Percentiles rank a stretch among this genome's conserved stretches.
Evolutionary conservation across 73 alveolate genomes (phyloP).

Genomic region (Uronychia setigera): DNA sequence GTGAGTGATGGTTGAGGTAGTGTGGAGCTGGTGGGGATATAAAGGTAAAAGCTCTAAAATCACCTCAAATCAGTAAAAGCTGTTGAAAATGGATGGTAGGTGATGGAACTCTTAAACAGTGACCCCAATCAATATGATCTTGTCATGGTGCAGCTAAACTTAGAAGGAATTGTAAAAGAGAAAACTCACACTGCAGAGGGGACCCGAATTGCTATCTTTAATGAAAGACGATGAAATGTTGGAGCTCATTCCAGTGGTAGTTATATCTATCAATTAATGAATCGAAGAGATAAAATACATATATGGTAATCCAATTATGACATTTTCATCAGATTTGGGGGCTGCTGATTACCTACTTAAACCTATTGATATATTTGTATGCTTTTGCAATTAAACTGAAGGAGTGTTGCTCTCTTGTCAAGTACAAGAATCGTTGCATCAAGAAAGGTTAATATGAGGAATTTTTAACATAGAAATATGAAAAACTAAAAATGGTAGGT

Average conservation of each 20-base stretch:
- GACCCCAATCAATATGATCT: too few species aligned
- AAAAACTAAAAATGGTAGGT: background rate
- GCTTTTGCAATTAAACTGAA: background rate
- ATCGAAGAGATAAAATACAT: slow-evolving; percentile 69
- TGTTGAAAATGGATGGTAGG: too few species aligned
- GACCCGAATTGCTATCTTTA: slow-evolving; percentile 75
- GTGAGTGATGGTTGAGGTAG: too few species aligned
- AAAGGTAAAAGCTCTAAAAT: too few species aligned
- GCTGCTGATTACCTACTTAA: slow-evolving; percentile 86
- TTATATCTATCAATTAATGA: slow-evolving; percentile 81
- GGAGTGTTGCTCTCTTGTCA: slow-evolving; percentile 44
- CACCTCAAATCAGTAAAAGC: too few species aligned
- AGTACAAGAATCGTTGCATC: slow-evolving; percentile 3
- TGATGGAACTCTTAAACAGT: too few species aligned
- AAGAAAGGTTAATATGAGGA: background rate
- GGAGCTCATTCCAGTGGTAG: slow-evolving; percentile 77
- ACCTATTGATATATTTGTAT: slow-evolving; percentile 67
- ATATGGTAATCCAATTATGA: slow-evolving; percentile 4
- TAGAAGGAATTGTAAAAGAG: too few species aligned
- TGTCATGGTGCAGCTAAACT: too few species aligned
- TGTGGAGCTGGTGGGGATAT: too few species aligned
- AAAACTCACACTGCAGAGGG: slow-evolving; percentile 60
- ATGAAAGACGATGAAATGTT: slow-evolving; percentile 76
- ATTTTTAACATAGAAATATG: background rate
- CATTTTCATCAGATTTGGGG: slow-evolving; percentile 54